Base-by-base conservation (phyloP, 2,329 filamentous ascomycete genomes). In the Botrytis byssoidea region DNA sequence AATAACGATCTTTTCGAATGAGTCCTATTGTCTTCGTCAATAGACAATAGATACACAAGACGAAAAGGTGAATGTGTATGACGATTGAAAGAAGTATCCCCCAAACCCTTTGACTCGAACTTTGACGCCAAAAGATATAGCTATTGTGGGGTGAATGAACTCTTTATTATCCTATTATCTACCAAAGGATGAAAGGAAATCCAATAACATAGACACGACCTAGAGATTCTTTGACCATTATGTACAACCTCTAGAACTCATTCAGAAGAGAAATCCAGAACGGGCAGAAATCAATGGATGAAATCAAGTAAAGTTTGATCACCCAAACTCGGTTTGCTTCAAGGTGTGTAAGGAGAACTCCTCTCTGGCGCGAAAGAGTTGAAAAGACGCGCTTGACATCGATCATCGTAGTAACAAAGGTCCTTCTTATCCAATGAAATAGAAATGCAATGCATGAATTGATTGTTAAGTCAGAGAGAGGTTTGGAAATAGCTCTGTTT, bases 271-370 rank as follows among this genome's bases (percentile, higher is more conserved):
- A n/a, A 16, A 14, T 57, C 10, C 14, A 18, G 70, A 73, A 77
- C 75, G 72, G 72, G 8, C 70, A 68, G 65, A 76, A 74, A 77
- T 71, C 66, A 79, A 73, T 79, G 77, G 78, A 77, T 73, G 71
- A 74, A 57, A 74, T 70, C 73, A 59, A 22, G 40, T 20, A 35
- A 29, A 32, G 70, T 72, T 22, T 48, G 61, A 66, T 48, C 48
- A 71, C 60, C 74, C 68, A 40, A 65, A 71, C 72, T 61, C 37
- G 46, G 1, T 14, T 48, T 51, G 68, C 67, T 71, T 72, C 60
- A 71, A 48, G 70, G 55, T 61, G 69, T 65, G 63, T 42, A 71
- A 65, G 70, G 57, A 67, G 55, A 48, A 71, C 44, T 55, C 32
- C 44, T 60, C 70, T 37, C n/a, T 16, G 68, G 74, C 55, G 71